A percentile compares a stretch with the other conserved stretches of the same genome.
Conservation (phyloP, 192 early-diverging fungal genomes). For the Coemansia sp. region DNA sequence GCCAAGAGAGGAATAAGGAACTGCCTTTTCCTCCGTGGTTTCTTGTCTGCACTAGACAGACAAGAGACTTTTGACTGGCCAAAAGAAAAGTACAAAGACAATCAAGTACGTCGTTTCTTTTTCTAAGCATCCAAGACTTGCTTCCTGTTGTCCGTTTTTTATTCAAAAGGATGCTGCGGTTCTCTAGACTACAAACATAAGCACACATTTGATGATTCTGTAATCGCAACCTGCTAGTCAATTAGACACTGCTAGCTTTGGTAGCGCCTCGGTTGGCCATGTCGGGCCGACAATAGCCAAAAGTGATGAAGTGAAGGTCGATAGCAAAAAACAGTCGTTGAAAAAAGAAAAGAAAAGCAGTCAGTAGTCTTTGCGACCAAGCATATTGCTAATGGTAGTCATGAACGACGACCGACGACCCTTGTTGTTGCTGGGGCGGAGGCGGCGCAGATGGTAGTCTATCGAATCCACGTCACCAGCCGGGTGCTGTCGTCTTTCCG, state of each 20-base stretch:
- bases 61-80: background rate
- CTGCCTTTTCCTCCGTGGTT: too few relatives aligned
- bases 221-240: background rate
- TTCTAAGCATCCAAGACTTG: background rate
- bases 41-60: too few relatives aligned
- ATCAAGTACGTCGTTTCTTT: background rate
- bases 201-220: background rate
- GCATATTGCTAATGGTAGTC: slow-evolving; percentile 49
- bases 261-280: too few relatives aligned
- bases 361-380: slow-evolving; percentile 39
- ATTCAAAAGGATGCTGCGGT: background rate
- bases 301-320: background rate
- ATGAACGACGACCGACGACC: slow-evolving; percentile 48
- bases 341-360: background rate
- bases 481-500: background rate
- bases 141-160: background rate
- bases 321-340: background rate
- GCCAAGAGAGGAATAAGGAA: too few relatives aligned
- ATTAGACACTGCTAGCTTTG: too few relatives aligned
- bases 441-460: slow-evolving; percentile 39
- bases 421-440: slow-evolving; percentile 23
- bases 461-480: slow-evolving; percentile 36
- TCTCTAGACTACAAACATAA: background rate
- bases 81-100: background rate
- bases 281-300: background rate